Base-by-base conservation (phyloP, 176 grass and related monocot species). In the Triticum turgidum region DNA sequence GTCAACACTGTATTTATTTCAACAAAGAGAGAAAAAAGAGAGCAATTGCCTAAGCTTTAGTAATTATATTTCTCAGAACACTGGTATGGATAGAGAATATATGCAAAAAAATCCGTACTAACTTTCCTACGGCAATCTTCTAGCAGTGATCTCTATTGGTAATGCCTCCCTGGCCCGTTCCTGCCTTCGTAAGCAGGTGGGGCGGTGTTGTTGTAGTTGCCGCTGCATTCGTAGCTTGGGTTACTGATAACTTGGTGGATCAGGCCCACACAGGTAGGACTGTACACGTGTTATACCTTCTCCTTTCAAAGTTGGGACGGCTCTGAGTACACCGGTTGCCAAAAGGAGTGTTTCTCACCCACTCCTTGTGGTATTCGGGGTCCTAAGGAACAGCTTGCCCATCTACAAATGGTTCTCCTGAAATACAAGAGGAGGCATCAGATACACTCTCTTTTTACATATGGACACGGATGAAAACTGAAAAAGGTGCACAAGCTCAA, bases 331-430 rank as follows among this genome's bases (percentile, higher is more conserved):
- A 33, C 33, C 33, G 33, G 33, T 34, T 34, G 33, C 33, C 33
- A 34, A 34, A 34, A 34, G 33, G 33, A 34, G 33, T 34, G 33
- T 34, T 25, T 45, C 89, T 83, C 15, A 95, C 86, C 93, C 96
- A 95, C 73, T 98, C 96, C 25, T 34, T 34, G 78, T 98, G 96
- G 65, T 89, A 98, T 64, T 91, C 95, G 0, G 91, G 91, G 39
- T 98, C 93, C 21, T 94, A 95, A 74, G 96, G 91, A 75, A 98
- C 91, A 42, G 90, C 88, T 77, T 98, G 65, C 70, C 92, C 94
- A 86, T 98, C 83, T 61, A 98, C 82, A 77, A 98, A 98, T 39
- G 93, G 96, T 24, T 98, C 96, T 33, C 96, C 93, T 98, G 78
- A 37, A 84, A 81, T 42, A 82, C 34, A 85, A 38, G 65, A 82